A percentile compares a stretch with the other conserved stretches of the same genome.
phyloP scores from a whole-genome alignment of 2,329 filamentous ascomycete species.

The Plenodomus tracheiphilus region DNA sequence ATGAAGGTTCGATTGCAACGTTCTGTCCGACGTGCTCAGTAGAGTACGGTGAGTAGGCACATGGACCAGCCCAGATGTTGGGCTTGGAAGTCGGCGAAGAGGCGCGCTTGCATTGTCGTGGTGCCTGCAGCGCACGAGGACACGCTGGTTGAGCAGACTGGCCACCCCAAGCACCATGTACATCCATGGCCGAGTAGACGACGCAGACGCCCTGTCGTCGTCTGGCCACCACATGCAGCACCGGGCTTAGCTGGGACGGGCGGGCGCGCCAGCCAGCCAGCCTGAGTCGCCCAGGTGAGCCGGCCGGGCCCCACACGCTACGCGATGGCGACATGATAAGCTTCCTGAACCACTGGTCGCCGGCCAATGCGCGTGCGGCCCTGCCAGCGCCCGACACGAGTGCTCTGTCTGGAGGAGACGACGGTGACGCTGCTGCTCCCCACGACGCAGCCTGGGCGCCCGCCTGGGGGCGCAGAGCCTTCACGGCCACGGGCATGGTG shows the following conservation, averaged over 20 bases:
- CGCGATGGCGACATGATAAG: constrained; percentile 33
- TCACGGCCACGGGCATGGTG: constrained; percentile 4
- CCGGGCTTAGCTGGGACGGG: background rate
- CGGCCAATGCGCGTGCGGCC: constrained; percentile 19
- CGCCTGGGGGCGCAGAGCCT: constrained; percentile 20
- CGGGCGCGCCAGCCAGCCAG: constrained; percentile 14
- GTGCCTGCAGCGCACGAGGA: too few species aligned
- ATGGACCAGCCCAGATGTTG: too few species aligned
- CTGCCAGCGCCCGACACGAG: too few species aligned
- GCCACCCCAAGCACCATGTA: background rate
- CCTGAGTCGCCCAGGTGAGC: constrained; percentile 5
- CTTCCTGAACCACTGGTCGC: constrained; percentile 26
- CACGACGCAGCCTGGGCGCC: constrained; percentile 30
- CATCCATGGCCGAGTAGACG: too few species aligned
- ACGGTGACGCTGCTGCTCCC: constrained; percentile 20
- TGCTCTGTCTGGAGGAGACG: too few species aligned
- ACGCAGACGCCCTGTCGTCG: background rate
- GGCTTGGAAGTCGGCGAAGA: too few species aligned
- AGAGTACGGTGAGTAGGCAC: too few species aligned
- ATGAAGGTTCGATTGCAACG: too few species aligned
- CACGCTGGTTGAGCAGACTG: too few species aligned
- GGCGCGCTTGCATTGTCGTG: too few species aligned
- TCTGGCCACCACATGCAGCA: background rate
- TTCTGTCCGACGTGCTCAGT: too few species aligned
- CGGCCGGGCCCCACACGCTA: constrained; percentile 21